These are phyloP conservation scores for Plasmodium relictum DNA, from an alignment of 169 alveolate genomes.

Conservation along the genomic window DNA sequence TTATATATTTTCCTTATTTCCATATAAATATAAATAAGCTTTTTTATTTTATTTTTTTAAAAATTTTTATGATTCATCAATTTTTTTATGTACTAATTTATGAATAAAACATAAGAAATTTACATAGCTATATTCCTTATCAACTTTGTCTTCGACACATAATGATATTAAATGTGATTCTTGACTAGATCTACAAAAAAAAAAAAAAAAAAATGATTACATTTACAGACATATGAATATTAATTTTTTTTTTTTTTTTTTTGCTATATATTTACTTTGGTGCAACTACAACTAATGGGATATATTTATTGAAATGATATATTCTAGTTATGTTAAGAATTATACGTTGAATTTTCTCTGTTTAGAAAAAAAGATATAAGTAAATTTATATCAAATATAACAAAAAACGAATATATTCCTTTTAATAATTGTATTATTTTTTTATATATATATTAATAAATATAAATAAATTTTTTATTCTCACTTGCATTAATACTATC, in stretches of 20 bases:
- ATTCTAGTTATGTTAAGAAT: slow-evolving; percentile 52
- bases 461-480: neutral
- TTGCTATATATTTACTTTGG: slow-evolving; percentile 42
- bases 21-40: too few relatives aligned
- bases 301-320: slow-evolving; percentile 49
- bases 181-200: slow-evolving; percentile 5
- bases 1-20: too few relatives aligned
- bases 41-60: too few relatives aligned
- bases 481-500: slow-evolving; percentile 44
- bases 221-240: neutral
- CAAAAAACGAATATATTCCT: neutral
- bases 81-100: slow-evolving; percentile 71
- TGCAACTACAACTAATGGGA: slow-evolving; percentile 65
- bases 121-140: slow-evolving; percentile 75
- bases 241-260: neutral
- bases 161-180: slow-evolving; percentile 45
- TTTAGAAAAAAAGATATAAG: neutral
- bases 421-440: neutral
- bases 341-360: slow-evolving; percentile 65
- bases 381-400: neutral
- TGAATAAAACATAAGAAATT: slow-evolving; percentile 75
- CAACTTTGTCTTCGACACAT: slow-evolving; percentile 73
- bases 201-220: neutral
- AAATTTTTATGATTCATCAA: slow-evolving; percentile 52
- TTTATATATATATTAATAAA: neutral